Evolutionary conservation across 2,329 filamentous ascomycete species (phyloP).

Genomic region (Monilinia polystroma): DNA sequence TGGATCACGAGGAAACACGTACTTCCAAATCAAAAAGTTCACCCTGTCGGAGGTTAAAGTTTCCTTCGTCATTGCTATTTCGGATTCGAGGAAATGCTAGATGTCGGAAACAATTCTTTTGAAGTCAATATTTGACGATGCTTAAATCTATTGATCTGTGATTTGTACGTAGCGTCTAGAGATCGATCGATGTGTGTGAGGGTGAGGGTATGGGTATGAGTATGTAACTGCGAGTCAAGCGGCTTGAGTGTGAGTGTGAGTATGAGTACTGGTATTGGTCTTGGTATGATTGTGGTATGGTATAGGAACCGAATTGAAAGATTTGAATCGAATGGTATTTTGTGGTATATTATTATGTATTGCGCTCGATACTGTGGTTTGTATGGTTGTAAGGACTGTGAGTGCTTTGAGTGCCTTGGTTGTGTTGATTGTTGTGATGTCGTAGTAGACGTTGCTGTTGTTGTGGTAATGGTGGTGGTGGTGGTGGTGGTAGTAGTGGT

Average conservation of each 20-base stretch:
- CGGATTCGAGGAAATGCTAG: slow-evolving; percentile 2
- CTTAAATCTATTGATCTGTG: not conserved
- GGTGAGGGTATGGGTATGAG: not conserved
- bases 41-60: slow-evolving; percentile 62
- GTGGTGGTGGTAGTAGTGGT: too few species aligned
- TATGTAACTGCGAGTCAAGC: not conserved
- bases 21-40: slow-evolving; percentile 72
- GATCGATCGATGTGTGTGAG: not conserved
- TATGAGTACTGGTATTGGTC: too few species aligned
- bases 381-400: slow-evolving; percentile 15
- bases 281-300: not conserved
- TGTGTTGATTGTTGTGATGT: not conserved
- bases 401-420: not conserved
- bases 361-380: not conserved
- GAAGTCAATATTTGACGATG: not conserved
- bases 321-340: not conserved
- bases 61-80: slow-evolving; percentile 40
- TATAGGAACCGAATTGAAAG: not conserved
- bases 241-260: too few species aligned
- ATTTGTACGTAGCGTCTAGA: not conserved
- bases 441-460: slow-evolving; percentile 19
- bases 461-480: not conserved
- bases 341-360: not conserved
- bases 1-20: slow-evolving; percentile 44
- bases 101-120: not conserved